A percentile compares a stretch with the other conserved stretches of the same genome.
Evolutionary conservation across 2,329 filamentous ascomycete species (phyloP).

Genomic region (Venturia aucupariae): DNA sequence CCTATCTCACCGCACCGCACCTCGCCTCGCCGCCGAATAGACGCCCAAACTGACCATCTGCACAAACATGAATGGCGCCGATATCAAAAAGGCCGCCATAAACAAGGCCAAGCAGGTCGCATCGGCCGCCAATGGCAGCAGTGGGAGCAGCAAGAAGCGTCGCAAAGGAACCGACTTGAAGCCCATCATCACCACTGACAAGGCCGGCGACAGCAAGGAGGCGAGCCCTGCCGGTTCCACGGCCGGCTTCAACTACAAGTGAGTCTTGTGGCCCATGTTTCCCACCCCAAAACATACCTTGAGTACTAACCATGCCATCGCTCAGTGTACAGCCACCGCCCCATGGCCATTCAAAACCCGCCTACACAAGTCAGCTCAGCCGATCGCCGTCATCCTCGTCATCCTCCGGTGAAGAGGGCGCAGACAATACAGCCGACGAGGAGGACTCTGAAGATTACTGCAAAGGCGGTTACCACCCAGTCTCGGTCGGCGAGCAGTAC

Average conservation of each 20-base stretch:
- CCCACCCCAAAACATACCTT: background rate
- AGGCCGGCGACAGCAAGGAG: conserved; percentile 28
- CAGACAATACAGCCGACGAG: conserved; percentile 92
- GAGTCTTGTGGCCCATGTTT: background rate
- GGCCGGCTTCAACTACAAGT: conserved; percentile 11
- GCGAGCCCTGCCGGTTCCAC: conserved; percentile 11
- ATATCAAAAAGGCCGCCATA: conserved; percentile 55
- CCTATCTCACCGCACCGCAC: conserved; percentile 2
- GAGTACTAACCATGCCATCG: conserved; percentile 20
- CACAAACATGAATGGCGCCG: conserved; percentile 52
- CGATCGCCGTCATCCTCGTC: conserved; percentile 69
- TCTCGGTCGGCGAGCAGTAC: conserved; percentile 89
- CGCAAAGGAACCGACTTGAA: conserved; percentile 63
- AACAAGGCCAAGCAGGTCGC: conserved; percentile 58
- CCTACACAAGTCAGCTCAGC: conserved; percentile 49
- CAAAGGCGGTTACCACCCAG: conserved; percentile 97
- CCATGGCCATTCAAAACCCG: conserved; percentile 25
- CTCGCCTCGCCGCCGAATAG: background rate
- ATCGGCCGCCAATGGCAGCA: conserved; percentile 34
- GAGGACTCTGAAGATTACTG: conserved; percentile 99
- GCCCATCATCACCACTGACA: conserved; percentile 65
- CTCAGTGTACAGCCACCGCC: conserved; percentile 41
- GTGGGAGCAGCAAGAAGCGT: conserved; percentile 51
- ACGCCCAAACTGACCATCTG: conserved; percentile 1
- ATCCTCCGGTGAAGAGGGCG: conserved; percentile 66